Conservation (phyloP, 441 rosid genomes). For the Pelargonium australe region DNA sequence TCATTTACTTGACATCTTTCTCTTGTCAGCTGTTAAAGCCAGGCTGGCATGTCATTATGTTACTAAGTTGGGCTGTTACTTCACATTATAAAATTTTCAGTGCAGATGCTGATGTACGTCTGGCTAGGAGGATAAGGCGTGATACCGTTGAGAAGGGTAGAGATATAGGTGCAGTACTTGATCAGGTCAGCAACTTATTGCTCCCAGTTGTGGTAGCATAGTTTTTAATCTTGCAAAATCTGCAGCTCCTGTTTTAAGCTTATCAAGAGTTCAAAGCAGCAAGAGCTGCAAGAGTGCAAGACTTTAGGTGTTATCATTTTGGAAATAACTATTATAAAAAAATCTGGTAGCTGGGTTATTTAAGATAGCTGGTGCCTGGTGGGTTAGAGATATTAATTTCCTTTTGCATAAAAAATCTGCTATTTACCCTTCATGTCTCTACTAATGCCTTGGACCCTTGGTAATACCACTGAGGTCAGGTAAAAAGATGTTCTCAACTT, state of each 20-base stretch:
- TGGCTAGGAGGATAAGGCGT: slow-evolving; percentile 95
- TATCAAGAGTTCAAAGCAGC: background rate
- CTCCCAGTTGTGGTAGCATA: background rate
- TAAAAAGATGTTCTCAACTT: background rate
- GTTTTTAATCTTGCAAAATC: background rate
- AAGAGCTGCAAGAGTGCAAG: background rate
- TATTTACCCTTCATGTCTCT: background rate
- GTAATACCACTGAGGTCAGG: background rate
- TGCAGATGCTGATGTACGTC: slow-evolving; percentile 99
- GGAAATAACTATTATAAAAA: background rate
- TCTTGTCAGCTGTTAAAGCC: background rate
- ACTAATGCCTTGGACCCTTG: background rate
- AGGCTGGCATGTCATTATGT: background rate
- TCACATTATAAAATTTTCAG: slow-evolving; percentile 52
- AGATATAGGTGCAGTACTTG: slow-evolving; percentile 85
- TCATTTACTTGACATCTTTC: background rate
- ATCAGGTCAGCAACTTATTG: slow-evolving; percentile 55
- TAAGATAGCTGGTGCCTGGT: background rate
- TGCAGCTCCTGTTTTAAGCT: background rate
- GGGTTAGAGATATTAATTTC: background rate
- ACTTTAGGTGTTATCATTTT: background rate
- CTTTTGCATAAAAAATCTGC: background rate
- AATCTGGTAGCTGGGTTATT: background rate
- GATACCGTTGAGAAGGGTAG: slow-evolving; percentile 89
- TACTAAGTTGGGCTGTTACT: slow-evolving; percentile 36